Conservation (phyloP, 768 basidiomycete genomes). For the Sporobolomyces roseus region DNA sequence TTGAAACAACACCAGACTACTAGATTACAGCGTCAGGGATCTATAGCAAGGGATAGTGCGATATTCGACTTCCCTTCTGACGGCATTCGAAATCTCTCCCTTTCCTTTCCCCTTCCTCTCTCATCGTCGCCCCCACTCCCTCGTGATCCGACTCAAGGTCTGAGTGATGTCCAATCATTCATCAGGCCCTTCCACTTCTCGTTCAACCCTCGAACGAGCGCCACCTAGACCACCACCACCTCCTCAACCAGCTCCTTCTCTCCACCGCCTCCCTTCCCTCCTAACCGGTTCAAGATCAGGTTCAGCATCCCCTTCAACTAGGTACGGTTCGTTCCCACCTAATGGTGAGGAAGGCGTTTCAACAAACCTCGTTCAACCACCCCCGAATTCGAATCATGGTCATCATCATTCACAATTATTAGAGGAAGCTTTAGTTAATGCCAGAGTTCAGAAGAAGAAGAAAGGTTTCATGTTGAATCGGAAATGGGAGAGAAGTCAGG, state of each 20-base stretch:
- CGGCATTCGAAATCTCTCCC: not conserved
- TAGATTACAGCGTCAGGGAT: no score
- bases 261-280: conserved; percentile 1
- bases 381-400: no score
- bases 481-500: conserved; percentile 30
- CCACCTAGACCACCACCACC: not conserved
- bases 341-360: no score
- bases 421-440: not conserved
- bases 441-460: not conserved
- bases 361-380: no score
- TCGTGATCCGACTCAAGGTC: not conserved
- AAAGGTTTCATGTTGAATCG: not conserved
- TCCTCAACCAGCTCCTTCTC: not conserved
- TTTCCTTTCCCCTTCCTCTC: not conserved
- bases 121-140: conserved; percentile 3
- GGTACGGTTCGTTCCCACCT: conserved; percentile 36
- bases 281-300: conserved; percentile 22
- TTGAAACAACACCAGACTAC: no score
- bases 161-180: no score
- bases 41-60: no score
- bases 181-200: not conserved
- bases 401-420: not conserved
- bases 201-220: not conserved
- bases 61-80: not conserved
- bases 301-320: conserved; percentile 19